These are phyloP conservation scores for Crotalaria pallida DNA, from an alignment of 306 rosid species.

Conservation along the genomic window DNA sequence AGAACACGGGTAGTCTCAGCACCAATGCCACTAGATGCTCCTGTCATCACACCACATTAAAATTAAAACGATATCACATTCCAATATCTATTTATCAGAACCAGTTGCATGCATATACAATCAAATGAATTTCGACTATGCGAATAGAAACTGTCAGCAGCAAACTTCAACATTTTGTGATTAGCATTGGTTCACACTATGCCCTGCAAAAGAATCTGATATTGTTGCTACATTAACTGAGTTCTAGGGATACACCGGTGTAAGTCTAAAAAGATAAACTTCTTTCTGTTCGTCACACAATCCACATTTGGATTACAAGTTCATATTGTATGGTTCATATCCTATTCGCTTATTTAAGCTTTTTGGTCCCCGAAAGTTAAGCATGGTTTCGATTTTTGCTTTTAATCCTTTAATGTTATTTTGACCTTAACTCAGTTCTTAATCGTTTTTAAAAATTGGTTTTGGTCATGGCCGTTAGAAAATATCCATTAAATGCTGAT, in stretches of 20 bases:
- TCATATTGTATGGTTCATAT: too few species aligned
- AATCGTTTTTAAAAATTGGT: too few species aligned
- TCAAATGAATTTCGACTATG: neutral
- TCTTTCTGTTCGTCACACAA: too few species aligned
- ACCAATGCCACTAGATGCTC: conserved; percentile 92
- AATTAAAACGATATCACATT: neutral
- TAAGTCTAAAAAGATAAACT: too few species aligned
- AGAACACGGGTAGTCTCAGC: conserved; percentile 83
- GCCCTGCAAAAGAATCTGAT: neutral
- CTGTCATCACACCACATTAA: conserved; percentile 35
- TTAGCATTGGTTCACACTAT: neutral
- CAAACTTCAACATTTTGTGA: neutral
- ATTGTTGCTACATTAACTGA: neutral
- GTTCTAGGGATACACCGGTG: neutral
- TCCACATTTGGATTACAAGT: too few species aligned
- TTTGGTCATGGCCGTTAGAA: too few species aligned
- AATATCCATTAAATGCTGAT: too few species aligned
- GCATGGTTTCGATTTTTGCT: too few species aligned
- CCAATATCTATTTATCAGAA: neutral
- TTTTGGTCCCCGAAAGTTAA: too few species aligned
- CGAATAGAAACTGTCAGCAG: neutral
- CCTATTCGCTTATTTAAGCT: too few species aligned
- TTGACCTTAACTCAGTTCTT: too few species aligned
- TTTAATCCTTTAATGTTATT: too few species aligned
- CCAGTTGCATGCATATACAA: neutral